Conservation (phyloP, 345 rosid genomes). For the Syzygium aromaticum region DNA sequence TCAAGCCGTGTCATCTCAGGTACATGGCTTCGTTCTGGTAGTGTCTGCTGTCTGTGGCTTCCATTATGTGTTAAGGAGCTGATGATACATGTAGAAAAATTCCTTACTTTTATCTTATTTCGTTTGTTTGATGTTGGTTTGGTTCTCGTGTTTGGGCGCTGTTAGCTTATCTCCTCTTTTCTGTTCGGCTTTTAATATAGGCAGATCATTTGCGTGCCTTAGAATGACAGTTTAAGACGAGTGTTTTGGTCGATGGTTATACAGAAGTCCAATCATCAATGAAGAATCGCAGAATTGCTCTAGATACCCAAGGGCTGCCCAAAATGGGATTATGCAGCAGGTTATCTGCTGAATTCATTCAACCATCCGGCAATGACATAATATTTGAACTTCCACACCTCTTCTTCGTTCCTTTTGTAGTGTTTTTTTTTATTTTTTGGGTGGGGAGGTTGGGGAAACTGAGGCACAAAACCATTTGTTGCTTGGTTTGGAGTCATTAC, state of each 20-base stretch:
- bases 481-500: background rate
- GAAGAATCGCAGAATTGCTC: background rate
- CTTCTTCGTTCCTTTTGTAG: background rate
- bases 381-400: background rate
- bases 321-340: background rate
- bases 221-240: background rate
- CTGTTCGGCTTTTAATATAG: background rate
- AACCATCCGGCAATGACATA: background rate
- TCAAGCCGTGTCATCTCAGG: slow-evolving; percentile 97
- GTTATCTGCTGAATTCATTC: background rate
- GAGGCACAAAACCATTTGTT: background rate
- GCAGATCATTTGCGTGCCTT: background rate
- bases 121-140: background rate
- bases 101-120: background rate
- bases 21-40: slow-evolving; percentile 13
- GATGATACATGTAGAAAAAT: background rate
- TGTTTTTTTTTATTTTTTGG: background rate
- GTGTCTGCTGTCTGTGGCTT: background rate
- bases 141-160: background rate
- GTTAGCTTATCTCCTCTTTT: background rate
- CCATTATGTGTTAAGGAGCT: background rate
- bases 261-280: background rate
- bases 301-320: background rate
- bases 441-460: background rate
- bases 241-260: background rate